A percentile compares a stretch with the other conserved stretches of the same genome.
phyloP scores from a whole-genome alignment of 129 eudicot species.

The Glebionis coronaria region DNA sequence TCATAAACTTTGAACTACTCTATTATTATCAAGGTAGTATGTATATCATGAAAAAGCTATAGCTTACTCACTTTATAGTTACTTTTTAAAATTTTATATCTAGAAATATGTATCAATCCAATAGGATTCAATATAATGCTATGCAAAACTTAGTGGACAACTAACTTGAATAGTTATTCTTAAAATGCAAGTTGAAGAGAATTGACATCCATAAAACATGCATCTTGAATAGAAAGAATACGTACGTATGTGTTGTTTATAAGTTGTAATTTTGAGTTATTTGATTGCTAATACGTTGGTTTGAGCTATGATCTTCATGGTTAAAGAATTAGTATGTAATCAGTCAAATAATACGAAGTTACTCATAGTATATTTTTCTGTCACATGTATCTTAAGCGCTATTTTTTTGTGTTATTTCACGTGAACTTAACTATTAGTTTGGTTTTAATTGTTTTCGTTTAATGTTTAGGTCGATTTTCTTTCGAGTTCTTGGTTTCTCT shows the following conservation, averaged over 20 bases:
- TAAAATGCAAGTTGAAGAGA: background rate
- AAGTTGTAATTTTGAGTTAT: too few relatives aligned
- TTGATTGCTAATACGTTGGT: too few relatives aligned
- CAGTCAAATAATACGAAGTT: too few relatives aligned
- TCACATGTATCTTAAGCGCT: too few relatives aligned
- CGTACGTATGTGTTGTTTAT: too few relatives aligned
- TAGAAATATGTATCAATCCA: background rate
- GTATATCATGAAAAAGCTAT: too few relatives aligned
- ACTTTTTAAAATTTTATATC: background rate
- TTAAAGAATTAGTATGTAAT: too few relatives aligned
- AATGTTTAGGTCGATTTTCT: slow-evolving; percentile 88
- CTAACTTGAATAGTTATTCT: background rate
- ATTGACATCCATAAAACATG: background rate
- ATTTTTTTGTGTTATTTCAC: background rate
- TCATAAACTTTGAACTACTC: background rate
- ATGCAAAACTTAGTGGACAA: slow-evolving; percentile 14
- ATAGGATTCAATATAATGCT: background rate
- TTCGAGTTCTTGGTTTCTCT: slow-evolving; percentile 96
- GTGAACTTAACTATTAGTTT: background rate
- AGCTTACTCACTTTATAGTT: background rate
- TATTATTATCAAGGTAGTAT: too few relatives aligned
- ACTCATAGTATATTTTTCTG: too few relatives aligned
- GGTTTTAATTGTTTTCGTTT: background rate
- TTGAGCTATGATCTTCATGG: too few relatives aligned
- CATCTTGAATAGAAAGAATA: background rate